phyloP scores from a whole-genome alignment of 176 grass and related monocot species.

The Aegilops bicornis region DNA sequence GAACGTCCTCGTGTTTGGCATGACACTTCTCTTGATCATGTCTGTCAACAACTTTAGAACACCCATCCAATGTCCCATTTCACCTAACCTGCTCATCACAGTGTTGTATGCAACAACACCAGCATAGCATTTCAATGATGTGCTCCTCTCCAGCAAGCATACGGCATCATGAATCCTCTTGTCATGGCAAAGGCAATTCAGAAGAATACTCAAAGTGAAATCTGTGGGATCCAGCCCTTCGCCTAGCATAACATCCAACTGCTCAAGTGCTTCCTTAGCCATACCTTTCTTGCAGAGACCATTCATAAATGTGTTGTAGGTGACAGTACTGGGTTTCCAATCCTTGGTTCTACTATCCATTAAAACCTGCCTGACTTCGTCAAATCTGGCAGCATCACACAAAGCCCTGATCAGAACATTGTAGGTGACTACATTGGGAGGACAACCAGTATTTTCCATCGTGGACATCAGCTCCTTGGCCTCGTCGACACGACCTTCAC shows the following conservation, averaged over 20 bases:
- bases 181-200: conserved; percentile 64
- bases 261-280: conserved; percentile 52
- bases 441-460: conserved; percentile 60
- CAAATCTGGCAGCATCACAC: conserved; percentile 49
- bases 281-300: conserved; percentile 64
- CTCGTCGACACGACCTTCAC: conserved; percentile 56
- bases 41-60: conserved; percentile 57
- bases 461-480: conserved; percentile 59
- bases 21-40: conserved; percentile 79
- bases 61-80: conserved; percentile 38
- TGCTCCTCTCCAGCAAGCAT: conserved; percentile 49
- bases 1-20: conserved; percentile 51
- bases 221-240: conserved; percentile 57
- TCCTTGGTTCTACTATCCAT: conserved; percentile 43
- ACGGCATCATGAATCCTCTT: conserved; percentile 54
- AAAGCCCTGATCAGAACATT: conserved; percentile 72
- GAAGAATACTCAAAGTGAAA: conserved; percentile 68
- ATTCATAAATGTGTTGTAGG: conserved; percentile 81
- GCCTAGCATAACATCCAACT: conserved; percentile 54
- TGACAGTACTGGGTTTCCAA: conserved; percentile 59
- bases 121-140: conserved; percentile 38
- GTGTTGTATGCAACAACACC: conserved; percentile 68
- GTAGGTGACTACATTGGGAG: conserved; percentile 63
- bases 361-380: conserved; percentile 56
- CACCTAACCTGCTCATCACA: conserved; percentile 68